These are phyloP conservation scores for Fallopia convolvulus DNA, from an alignment of 148 eudicot species.

Conservation along the genomic window DNA sequence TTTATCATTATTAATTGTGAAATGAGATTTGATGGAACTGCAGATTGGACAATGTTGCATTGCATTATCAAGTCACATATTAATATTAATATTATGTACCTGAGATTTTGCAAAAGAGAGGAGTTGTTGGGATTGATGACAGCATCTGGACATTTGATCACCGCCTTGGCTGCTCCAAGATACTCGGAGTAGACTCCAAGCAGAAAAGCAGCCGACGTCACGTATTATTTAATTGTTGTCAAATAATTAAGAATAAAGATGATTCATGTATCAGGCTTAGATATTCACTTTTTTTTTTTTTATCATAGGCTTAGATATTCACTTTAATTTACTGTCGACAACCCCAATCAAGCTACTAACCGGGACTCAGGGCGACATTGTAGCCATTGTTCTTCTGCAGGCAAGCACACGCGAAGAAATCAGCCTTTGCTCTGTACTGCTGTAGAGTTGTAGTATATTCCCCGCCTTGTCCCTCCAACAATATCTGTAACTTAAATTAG, in stretches of 20 bases:
- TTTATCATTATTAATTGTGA: too few relatives aligned
- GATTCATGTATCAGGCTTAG: not conserved
- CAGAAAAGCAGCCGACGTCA: slow-evolving; percentile 34
- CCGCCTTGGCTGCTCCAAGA: slow-evolving; percentile 22
- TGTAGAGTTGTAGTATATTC: slow-evolving; percentile 42
- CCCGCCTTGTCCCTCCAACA: slow-evolving; percentile 55
- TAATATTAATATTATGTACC: slow-evolving; percentile 17
- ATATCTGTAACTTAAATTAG: slow-evolving; percentile 21
- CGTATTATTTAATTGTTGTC: slow-evolving; percentile 8
- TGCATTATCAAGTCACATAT: too few relatives aligned
- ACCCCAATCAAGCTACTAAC: not conserved
- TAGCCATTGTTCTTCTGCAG: slow-evolving; percentile 63
- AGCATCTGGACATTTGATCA: slow-evolving; percentile 25
- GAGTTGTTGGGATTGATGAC: slow-evolving; percentile 24
- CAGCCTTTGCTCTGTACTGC: slow-evolving; percentile 77
- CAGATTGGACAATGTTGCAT: too few relatives aligned
- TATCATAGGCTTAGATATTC: too few relatives aligned
- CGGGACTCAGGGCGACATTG: slow-evolving; percentile 29
- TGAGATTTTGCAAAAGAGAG: slow-evolving; percentile 64
- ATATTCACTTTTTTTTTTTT: too few relatives aligned
- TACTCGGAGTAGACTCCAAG: slow-evolving; percentile 32
- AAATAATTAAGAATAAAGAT: too few relatives aligned
- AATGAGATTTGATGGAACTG: too few relatives aligned
- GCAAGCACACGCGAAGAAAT: slow-evolving; percentile 68
- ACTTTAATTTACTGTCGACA: too few relatives aligned